phyloP scores from a whole-genome alignment of 495 filamentous ascomycete species.

The Annulohypoxylon maeteangense region DNA sequence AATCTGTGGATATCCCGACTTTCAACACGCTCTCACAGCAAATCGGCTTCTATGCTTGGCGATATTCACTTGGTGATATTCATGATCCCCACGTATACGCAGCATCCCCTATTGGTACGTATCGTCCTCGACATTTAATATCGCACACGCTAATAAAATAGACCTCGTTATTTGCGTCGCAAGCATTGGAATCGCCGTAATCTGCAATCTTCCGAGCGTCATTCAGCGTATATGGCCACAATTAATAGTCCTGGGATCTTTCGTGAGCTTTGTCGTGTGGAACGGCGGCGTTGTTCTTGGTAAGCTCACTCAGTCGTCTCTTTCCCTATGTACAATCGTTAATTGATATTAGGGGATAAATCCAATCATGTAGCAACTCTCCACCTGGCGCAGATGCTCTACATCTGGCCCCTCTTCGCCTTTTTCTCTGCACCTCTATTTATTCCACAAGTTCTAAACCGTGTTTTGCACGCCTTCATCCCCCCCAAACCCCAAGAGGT shows the following conservation, averaged over 20 bases:
- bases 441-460: constrained; percentile 50
- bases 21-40: constrained; percentile 39
- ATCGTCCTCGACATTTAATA: not conserved
- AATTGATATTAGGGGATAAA: constrained; percentile 75
- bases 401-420: constrained; percentile 86
- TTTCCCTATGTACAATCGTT: constrained; percentile 24
- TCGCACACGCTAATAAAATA: constrained; percentile 27
- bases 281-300: constrained; percentile 93
- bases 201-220: constrained; percentile 62
- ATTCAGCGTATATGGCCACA: constrained; percentile 72
- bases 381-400: constrained; percentile 92
- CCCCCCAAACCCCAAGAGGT: not conserved
- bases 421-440: constrained; percentile 91
- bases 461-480: not conserved
- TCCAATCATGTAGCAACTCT: constrained; percentile 89
- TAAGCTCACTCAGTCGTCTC: constrained; percentile 45
- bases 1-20: constrained; percentile 39
- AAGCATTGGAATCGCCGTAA: constrained; percentile 67
- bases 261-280: constrained; percentile 80
- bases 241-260: constrained; percentile 71
- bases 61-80: constrained; percentile 63
- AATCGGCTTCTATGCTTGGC: constrained; percentile 45
- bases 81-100: constrained; percentile 70
- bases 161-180: constrained; percentile 62
- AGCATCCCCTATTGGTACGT: constrained; percentile 62